phyloP scores from a whole-genome alignment of 768 basidiomycete genomes.

The Lactarius akahatsu region DNA sequence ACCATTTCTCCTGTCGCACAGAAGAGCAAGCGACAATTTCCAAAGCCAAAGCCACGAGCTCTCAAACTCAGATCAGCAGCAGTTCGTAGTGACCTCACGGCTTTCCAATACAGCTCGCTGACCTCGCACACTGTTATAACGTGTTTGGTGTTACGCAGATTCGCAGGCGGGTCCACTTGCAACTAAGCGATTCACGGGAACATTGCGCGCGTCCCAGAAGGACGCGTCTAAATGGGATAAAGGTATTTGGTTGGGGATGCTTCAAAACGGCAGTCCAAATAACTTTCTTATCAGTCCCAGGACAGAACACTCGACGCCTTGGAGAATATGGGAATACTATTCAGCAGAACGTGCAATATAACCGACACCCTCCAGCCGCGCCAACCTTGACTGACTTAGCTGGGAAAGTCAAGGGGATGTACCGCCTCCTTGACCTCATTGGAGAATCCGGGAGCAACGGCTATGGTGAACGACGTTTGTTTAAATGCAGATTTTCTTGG shows the following conservation, averaged over 20 bases:
- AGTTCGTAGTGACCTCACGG: neutral
- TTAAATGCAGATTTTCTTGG: neutral
- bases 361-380: neutral
- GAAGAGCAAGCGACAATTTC: neutral
- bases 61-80: neutral
- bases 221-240: neutral
- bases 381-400: neutral
- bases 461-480: slow-evolving; percentile 40
- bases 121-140: neutral
- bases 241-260: neutral
- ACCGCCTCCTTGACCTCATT: slow-evolving; percentile 54
- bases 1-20: neutral
- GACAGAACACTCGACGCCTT: neutral
- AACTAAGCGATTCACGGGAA: neutral
- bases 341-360: neutral
- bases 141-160: neutral
- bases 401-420: slow-evolving; percentile 44
- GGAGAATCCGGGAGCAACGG: slow-evolving; percentile 51
- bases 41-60: neutral
- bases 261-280: neutral
- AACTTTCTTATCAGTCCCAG: neutral
- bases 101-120: neutral
- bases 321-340: neutral
- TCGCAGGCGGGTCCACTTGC: neutral
- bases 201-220: neutral